These are phyloP conservation scores for Paramecium pentaurelia DNA, from an alignment of 73 alveolate genomes.

Conservation along the genomic window DNA sequence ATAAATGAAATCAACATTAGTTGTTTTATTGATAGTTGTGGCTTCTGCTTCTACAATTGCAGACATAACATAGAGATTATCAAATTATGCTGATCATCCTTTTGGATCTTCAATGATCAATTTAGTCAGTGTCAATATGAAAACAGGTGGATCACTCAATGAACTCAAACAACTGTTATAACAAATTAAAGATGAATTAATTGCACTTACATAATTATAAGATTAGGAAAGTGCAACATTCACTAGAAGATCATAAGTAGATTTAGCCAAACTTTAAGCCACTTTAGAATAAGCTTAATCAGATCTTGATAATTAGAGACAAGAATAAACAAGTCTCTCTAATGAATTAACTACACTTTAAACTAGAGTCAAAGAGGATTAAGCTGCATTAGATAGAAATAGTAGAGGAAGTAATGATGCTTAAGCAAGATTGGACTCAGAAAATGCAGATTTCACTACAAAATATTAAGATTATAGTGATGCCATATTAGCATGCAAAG, in stretches of 20 bases:
- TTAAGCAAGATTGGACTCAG: not conserved
- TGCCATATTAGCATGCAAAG: not conserved
- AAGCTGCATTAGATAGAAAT: not conserved
- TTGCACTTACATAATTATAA: not conserved
- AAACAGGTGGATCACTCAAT: not conserved
- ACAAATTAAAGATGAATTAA: not conserved
- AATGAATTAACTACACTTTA: not conserved
- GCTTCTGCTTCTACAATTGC: not conserved
- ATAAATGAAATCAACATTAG: not conserved
- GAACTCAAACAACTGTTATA: not conserved
- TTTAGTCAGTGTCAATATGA: not conserved
- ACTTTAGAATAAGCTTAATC: not conserved
- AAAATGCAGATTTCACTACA: not conserved
- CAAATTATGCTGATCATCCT: not conserved
- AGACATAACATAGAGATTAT: not conserved
- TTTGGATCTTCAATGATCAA: not conserved
- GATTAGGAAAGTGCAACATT: not conserved
- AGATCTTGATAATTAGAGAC: not conserved
- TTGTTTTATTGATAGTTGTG: not conserved
- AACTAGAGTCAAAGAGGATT: not conserved
- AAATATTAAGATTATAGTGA: not conserved
- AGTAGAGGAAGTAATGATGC: not conserved
- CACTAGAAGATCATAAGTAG: not conserved
- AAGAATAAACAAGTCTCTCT: not conserved
- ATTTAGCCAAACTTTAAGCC: not conserved